phyloP scores from a whole-genome alignment of 2,329 filamentous ascomycete species.

The Emericellopsis atlantica region DNA sequence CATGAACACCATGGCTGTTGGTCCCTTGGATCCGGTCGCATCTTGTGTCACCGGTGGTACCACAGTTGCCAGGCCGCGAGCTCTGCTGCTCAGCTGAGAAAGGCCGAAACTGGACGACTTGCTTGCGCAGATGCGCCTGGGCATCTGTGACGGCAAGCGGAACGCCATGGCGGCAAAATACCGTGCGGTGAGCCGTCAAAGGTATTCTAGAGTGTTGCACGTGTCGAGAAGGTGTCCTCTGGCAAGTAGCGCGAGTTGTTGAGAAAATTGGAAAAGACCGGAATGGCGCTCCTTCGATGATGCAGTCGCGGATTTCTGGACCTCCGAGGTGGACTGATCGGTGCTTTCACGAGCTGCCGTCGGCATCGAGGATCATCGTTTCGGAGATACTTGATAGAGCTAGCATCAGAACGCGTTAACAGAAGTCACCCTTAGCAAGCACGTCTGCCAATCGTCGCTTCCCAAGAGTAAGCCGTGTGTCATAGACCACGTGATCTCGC shows the following conservation, averaged over 20 bases:
- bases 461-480: no score
- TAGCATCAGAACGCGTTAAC: no score
- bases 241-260: neutral
- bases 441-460: no score
- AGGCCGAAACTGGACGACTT: conserved; percentile 13
- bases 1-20: conserved; percentile 96
- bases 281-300: neutral
- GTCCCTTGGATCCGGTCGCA: conserved; percentile 57
- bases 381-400: no score
- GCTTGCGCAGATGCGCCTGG: conserved; percentile 11
- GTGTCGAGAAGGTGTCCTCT: neutral
- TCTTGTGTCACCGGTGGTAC: conserved; percentile 73
- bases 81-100: conserved; percentile 9
- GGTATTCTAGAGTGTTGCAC: no score
- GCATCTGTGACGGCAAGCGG: conserved; percentile 15
- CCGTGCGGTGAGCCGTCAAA: neutral
- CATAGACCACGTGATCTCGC: conserved; percentile 4
- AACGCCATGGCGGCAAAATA: conserved; percentile 14
- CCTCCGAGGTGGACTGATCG: neutral
- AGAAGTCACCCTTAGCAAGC: no score
- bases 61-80: conserved; percentile 21
- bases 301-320: neutral
- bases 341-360: neutral
- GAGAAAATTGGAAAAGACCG: neutral
- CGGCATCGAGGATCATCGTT: neutral